Base-by-base conservation (phyloP, 108 stramenopile genomes). In the Chaetoceros tenuissimus region DNA sequence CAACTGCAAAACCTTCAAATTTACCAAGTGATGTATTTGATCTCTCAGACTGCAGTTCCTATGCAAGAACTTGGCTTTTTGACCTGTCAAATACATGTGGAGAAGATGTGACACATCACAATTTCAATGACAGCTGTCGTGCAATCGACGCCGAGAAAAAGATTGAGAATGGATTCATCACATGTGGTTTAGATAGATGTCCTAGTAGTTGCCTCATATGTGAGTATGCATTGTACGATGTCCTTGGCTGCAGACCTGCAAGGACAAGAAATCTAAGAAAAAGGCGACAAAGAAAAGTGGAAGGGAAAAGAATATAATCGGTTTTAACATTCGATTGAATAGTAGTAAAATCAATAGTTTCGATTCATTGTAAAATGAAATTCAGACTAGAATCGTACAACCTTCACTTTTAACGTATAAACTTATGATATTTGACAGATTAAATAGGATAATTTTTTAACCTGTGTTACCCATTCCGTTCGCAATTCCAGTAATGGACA, bases 381-480 rank as follows among this genome's bases (percentile, higher is more conserved):
- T n/a, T n/a, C n/a, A n/a, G n/a, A n/a, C n/a, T n/a, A n/a, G n/a
- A n/a, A n/a, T n/a, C n/a, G n/a, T n/a, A n/a, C n/a, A n/a, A n/a
- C n/a, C n/a, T n/a, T n/a, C n/a, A n/a, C n/a, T n/a, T n/a, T n/a
- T n/a, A n/a, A n/a, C n/a, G n/a, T n/a, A n/a, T n/a, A n/a, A n/a
- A n/a, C n/a, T n/a, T n/a, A n/a, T n/a, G n/a, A n/a, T n/a, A n/a
- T n/a, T n/a, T n/a, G n/a, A n/a, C n/a, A n/a, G n/a, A n/a, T n/a
- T n/a, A n/a, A n/a, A n/a, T n/a, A n/a, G n/a, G n/a, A n/a, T n/a
- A n/a, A n/a, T 49, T 21, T 20, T 2, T 73, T 84, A 98, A 25
- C 95, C 94, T 19, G 87, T 94, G 75, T 98, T 98, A 28, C 95
- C 90, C 94, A 98, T 94, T 22, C 97, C 97, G 45, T 91, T 91